Evolutionary conservation across 108 stramenopile genomes (phyloP).

Genomic region (Fistulifera pelliculosa): DNA sequence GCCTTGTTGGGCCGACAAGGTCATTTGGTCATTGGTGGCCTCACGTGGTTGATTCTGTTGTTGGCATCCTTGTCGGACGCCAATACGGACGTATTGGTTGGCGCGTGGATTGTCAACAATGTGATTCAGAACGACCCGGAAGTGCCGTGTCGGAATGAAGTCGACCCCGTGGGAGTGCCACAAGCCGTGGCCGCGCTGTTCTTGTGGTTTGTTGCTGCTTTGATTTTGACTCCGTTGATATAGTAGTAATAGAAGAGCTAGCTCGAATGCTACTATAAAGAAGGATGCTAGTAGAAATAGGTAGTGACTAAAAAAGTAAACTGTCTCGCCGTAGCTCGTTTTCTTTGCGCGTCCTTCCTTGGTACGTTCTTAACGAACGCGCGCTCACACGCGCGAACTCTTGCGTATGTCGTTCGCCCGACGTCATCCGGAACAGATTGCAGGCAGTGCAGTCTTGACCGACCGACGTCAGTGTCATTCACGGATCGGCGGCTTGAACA

Average conservation of each 20-base stretch:
- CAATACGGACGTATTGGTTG: slow-evolving; percentile 17
- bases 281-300: no score
- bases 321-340: no score
- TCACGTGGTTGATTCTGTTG: slow-evolving; percentile 38
- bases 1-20: slow-evolving; percentile 58
- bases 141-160: slow-evolving; percentile 45
- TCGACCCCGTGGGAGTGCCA: slow-evolving; percentile 22
- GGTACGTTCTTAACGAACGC: no score
- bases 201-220: slow-evolving; percentile 37
- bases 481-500: no score
- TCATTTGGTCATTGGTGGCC: slow-evolving; percentile 36
- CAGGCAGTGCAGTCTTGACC: no score
- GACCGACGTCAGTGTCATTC: no score
- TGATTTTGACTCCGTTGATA: slow-evolving; percentile 28
- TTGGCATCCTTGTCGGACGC: slow-evolving; percentile 29
- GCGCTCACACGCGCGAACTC: no score
- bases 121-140: slow-evolving; percentile 42
- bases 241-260: no score
- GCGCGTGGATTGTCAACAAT: slow-evolving; percentile 24
- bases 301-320: no score
- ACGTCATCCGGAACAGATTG: neutral
- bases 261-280: no score
- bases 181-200: slow-evolving; percentile 36
- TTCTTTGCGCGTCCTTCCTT: no score
- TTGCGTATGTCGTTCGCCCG: neutral